Base-by-base conservation (phyloP, 2,329 filamentous ascomycete species). In the Cordyceps tenuipes region DNA sequence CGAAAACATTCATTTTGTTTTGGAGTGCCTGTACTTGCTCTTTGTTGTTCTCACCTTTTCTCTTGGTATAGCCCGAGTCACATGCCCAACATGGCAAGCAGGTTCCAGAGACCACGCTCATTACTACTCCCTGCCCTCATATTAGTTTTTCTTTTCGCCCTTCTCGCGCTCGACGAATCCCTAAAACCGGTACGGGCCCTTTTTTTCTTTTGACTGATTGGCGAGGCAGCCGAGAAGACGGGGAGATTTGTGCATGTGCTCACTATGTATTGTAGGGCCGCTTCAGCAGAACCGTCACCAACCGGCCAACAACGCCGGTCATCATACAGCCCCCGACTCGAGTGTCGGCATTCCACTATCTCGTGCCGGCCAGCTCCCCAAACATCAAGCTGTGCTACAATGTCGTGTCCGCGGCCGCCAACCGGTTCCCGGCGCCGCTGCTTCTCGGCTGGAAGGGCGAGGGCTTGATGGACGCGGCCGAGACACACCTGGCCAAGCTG, bases 401-500 rank as follows among this genome's bases (percentile, higher is more conserved):
- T 58, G 61, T 77, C 10, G 68, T 71, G 1, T 77, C 75, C 2
- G 69, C 73, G 19, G 68, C 68, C 2, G 71, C 67, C 29, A 75
- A 71, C 62, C 68, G 72, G 31, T 76, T 72, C 57, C 74, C 75
- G 1, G 68, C 70, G 5, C 73, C 75, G 6, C 65, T 67, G 13
- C 64, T 76, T n/a, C 65, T 75, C 5, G 74, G 74, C 36, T 76
- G 70, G 71, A 71, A 75, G 43, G 73, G 67, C 31, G 64, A 63
- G 3, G 73, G 70, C 1, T 64, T 72, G 31, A 68, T 73, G 57
- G 68, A 75, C 56, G 71, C 72, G 17, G 66, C 67, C 41, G 62
- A 63, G 12, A 72, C 72, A 5, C 75, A 76, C 57, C 67, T 77
- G 29, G 75, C 75, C 61, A 76, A 75, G 62, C 64, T 77, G 13